Conservation (phyloP, 306 rosid genomes). For the Begonia masoniana region DNA sequence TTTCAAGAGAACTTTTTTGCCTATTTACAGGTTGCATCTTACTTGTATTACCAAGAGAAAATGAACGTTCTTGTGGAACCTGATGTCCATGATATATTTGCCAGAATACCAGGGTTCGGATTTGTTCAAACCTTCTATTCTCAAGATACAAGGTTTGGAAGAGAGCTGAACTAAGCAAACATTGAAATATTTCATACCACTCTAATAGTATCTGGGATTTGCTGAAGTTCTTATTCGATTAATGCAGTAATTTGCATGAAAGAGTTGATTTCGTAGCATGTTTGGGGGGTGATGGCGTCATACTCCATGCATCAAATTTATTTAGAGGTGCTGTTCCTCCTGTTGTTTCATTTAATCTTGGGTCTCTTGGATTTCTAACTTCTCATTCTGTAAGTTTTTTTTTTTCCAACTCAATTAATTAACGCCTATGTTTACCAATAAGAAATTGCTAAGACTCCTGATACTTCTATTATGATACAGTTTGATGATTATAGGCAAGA, state of each 20-base stretch:
- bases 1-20: too few relatives aligned
- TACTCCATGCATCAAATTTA: slow-evolving; percentile 87
- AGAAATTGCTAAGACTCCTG: slow-evolving; percentile 9
- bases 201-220: slow-evolving; percentile 17
- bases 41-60: slow-evolving; percentile 70
- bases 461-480: slow-evolving; percentile 32
- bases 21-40: slow-evolving; percentile 60
- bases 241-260: slow-evolving; percentile 76
- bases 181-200: slow-evolving; percentile 4
- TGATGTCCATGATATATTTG: slow-evolving; percentile 84
- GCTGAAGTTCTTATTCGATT: slow-evolving; percentile 21
- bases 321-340: slow-evolving; percentile 90
- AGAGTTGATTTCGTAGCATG: slow-evolving; percentile 97
- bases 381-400: slow-evolving; percentile 63
- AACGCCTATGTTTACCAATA: neutral
- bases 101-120: slow-evolving; percentile 93
- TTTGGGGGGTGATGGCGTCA: slow-evolving; percentile 99
- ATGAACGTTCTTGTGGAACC: slow-evolving; percentile 92
- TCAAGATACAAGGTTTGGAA: slow-evolving; percentile 75
- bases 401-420: neutral
- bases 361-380: slow-evolving; percentile 96
- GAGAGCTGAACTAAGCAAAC: slow-evolving; percentile 16
- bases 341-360: slow-evolving; percentile 91
- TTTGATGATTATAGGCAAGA: slow-evolving; percentile 68
- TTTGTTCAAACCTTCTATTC: slow-evolving; percentile 90